phyloP scores from a whole-genome alignment of 371 early-diverging fungal species.

The Mortierella sp. region DNA sequence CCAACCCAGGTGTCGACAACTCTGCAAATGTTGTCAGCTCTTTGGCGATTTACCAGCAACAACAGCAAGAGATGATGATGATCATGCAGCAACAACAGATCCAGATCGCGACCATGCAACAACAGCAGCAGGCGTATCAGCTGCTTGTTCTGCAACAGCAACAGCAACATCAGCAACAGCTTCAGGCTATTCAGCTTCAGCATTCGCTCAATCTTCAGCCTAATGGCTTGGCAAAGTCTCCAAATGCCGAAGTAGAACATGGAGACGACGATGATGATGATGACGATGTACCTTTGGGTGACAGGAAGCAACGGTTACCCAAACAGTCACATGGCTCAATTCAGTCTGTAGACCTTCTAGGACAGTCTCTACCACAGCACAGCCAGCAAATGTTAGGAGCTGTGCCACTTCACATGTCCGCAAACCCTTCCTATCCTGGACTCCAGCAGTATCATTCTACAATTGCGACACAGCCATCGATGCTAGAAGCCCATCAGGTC shows the following conservation, averaged over 20 bases:
- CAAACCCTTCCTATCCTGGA: neutral
- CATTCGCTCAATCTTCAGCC: constrained; percentile 11
- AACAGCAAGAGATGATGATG: constrained; percentile 49
- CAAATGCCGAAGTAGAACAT: neutral
- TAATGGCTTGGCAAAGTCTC: constrained; percentile 6
- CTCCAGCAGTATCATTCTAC: constrained; percentile 7
- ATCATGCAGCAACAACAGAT: constrained; percentile 52
- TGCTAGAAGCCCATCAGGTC: neutral
- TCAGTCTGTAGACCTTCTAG: neutral
- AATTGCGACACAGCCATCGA: constrained; percentile 5
- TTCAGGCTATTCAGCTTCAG: constrained; percentile 23
- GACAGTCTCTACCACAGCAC: neutral
- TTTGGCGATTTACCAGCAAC: constrained; percentile 49
- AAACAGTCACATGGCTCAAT: constrained; percentile 7
- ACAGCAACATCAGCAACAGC: constrained; percentile 45
- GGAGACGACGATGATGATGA: constrained; percentile 19
- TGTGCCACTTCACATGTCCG: too few relatives aligned
- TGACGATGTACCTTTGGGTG: constrained; percentile 37
- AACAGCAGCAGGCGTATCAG: constrained; percentile 47
- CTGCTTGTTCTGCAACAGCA: constrained; percentile 38
- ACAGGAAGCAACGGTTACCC: constrained; percentile 23
- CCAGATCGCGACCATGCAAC: constrained; percentile 47
- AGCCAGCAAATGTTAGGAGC: neutral
- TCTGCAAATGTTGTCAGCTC: constrained; percentile 18
- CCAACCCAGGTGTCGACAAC: constrained; percentile 16